Conservation (phyloP, 2,329 filamentous ascomycete species). For the Epichloe sibirici region DNA sequence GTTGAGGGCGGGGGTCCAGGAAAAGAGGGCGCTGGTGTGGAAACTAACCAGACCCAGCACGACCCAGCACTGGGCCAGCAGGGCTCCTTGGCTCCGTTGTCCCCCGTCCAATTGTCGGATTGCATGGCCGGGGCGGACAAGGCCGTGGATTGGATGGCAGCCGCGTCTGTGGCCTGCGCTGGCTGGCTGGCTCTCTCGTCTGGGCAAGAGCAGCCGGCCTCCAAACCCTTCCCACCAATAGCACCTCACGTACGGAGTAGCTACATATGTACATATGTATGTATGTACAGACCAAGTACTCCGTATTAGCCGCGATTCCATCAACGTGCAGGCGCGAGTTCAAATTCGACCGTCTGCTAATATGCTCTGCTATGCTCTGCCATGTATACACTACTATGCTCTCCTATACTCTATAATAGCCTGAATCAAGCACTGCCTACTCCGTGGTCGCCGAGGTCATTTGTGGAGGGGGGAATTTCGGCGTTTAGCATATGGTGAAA, state of each 20-base stretch:
- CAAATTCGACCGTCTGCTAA: no score
- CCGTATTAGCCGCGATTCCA: no score
- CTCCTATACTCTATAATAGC: neutral
- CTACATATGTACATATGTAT: no score
- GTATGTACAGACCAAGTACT: no score
- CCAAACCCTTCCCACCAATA: neutral
- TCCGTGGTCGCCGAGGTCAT: neutral
- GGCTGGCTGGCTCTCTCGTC: constrained; percentile 2
- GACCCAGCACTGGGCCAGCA: no score
- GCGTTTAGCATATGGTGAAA: neutral
- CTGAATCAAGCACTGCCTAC: neutral
- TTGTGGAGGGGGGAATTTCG: neutral
- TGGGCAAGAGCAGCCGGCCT: constrained; percentile 5
- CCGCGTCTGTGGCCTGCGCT: neutral
- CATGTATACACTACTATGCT: no score
- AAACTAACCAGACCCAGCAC: neutral
- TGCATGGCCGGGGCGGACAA: neutral
- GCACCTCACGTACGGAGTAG: no score
- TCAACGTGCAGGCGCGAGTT: no score
- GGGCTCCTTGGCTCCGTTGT: neutral
- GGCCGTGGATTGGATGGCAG: neutral
- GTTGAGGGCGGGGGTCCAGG: constrained; percentile 4
- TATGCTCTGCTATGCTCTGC: no score
- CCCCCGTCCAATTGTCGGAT: neutral
- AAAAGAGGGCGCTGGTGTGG: neutral